These are phyloP conservation scores for Zasmidium cellare DNA, from an alignment of 2,329 filamentous ascomycete genomes.

Conservation along the genomic window DNA sequence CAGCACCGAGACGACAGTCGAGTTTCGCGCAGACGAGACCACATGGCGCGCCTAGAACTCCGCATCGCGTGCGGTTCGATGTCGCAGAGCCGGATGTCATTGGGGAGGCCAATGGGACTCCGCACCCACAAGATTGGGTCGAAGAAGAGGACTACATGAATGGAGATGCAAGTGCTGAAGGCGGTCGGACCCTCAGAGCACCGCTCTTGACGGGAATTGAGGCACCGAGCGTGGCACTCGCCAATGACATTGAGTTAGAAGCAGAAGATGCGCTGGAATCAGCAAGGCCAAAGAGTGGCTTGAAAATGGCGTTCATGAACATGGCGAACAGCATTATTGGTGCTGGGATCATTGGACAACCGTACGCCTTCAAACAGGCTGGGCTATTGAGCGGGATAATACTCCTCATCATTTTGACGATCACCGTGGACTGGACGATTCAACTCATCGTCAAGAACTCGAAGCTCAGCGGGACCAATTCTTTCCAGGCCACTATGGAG, in stretches of 20 bases:
- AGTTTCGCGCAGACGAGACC: conserved; percentile 50
- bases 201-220: conserved; percentile 82
- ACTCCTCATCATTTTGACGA: conserved; percentile 75
- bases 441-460: conserved; percentile 95
- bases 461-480: conserved; percentile 90
- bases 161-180: conserved; percentile 38
- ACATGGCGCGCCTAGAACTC: conserved; percentile 60
- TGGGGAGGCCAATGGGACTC: conserved; percentile 24
- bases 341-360: conserved; percentile 73
- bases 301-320: conserved; percentile 95
- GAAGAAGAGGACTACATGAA: conserved; percentile 64
- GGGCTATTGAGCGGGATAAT: conserved; percentile 78
- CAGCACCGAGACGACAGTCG: conserved; percentile 32
- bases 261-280: conserved; percentile 60
- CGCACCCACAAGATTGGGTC: conserved; percentile 42
- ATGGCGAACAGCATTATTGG: conserved; percentile 99
- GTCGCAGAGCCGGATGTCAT: conserved; percentile 38
- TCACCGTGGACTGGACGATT: conserved; percentile 96
- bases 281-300: conserved; percentile 76
- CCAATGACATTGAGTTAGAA: conserved; percentile 53
- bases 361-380: conserved; percentile 93
- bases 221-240: conserved; percentile 75
- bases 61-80: conserved; percentile 75
- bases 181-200: conserved; percentile 50
- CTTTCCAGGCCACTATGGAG: conserved; percentile 93